Conservation (phyloP, 768 basidiomycete species). For the Termitomyces sp. region DNA sequence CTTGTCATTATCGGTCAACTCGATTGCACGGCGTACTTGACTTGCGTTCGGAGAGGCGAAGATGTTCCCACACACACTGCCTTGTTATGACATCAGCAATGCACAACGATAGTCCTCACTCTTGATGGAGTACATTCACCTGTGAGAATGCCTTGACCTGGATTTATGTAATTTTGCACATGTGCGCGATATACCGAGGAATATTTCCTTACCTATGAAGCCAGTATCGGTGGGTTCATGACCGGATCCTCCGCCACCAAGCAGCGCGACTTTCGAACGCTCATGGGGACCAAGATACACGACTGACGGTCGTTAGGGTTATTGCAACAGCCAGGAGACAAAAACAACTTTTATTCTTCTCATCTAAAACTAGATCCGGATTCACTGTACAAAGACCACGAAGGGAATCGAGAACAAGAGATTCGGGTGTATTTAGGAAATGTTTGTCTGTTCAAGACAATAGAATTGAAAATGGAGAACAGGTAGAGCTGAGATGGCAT, state of each 20-base stretch:
- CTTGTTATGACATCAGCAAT: conserved; percentile 19
- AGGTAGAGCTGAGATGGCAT: not conserved
- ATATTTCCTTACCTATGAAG: conserved; percentile 66
- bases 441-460: conserved; percentile 55
- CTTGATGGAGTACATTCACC: conserved; percentile 32
- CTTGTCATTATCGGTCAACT: conserved; percentile 67
- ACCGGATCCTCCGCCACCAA: conserved; percentile 85
- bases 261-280: conserved; percentile 65
- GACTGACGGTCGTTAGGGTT: conserved; percentile 37
- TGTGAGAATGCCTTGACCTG: conserved; percentile 76
- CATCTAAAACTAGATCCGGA: conserved; percentile 69
- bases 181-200: not conserved
- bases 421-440: conserved; percentile 67
- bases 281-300: conserved; percentile 58
- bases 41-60: conserved; percentile 89
- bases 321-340: conserved; percentile 1
- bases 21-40: conserved; percentile 80
- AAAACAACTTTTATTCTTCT: conserved; percentile 60
- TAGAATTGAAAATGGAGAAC: not conserved
- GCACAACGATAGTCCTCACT: not conserved
- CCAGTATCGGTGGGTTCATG: conserved; percentile 91
- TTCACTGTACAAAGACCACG: conserved; percentile 70
- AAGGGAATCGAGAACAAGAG: conserved; percentile 78
- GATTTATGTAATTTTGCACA: not conserved
- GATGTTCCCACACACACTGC: conserved; percentile 81